A percentile compares a stretch with the other conserved stretches of the same genome.
These are phyloP conservation scores for Pisolithus sp. DNA, from an alignment of 768 basidiomycete genomes.

Conservation along the genomic window DNA sequence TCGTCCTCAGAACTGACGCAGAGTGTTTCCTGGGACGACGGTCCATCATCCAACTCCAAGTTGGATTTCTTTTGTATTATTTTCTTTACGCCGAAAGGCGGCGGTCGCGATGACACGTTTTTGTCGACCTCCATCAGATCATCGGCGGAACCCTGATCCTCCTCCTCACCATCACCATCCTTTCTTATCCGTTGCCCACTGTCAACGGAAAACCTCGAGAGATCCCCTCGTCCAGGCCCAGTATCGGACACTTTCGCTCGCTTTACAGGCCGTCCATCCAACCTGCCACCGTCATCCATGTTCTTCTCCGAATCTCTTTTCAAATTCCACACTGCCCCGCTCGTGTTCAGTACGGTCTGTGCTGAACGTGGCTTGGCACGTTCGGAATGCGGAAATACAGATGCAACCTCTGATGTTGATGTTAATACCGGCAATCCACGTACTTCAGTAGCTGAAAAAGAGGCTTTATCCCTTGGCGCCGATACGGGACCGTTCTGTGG, in stretches of 20 bases:
- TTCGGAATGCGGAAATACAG: not conserved
- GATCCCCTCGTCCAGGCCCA: slow-evolving; percentile 5
- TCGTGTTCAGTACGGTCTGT: slow-evolving; percentile 47
- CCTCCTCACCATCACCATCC: slow-evolving; percentile 10
- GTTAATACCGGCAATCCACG: no score
- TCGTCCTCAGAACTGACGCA: slow-evolving; percentile 20
- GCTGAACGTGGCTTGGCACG: slow-evolving; percentile 17
- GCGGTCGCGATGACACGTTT: not conserved
- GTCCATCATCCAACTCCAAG: slow-evolving; percentile 2
- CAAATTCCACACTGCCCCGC: slow-evolving; percentile 44
- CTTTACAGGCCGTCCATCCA: slow-evolving; percentile 26
- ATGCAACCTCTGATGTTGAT: no score
- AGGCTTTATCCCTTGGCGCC: no score
- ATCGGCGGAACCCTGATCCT: not conserved
- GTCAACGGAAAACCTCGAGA: slow-evolving; percentile 2
- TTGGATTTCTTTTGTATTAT: slow-evolving; percentile 8
- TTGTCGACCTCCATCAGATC: slow-evolving; percentile 6
- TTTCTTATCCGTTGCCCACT: not conserved
- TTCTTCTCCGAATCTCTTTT: slow-evolving; percentile 10
- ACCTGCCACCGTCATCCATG: slow-evolving; percentile 8
- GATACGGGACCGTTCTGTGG: not conserved
- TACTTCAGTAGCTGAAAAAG: no score
- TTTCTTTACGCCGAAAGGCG: not conserved
- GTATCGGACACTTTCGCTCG: slow-evolving; percentile 24
- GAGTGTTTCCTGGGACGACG: slow-evolving; percentile 16